phyloP scores from a whole-genome alignment of 805 yeast genomes.

The Kluyveromyces siamensis region DNA sequence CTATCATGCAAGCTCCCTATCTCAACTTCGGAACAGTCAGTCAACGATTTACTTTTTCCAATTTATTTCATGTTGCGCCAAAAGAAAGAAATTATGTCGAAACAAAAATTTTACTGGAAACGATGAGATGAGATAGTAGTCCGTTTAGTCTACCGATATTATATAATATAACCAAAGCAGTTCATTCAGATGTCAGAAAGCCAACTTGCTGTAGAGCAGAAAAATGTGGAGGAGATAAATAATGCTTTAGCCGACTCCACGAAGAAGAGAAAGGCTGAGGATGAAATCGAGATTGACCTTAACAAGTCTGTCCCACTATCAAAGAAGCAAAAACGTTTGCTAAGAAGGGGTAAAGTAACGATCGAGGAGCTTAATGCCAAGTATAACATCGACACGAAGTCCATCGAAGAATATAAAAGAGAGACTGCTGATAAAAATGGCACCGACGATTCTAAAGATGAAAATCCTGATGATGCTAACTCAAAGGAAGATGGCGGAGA shows the following conservation, averaged over 20 bases:
- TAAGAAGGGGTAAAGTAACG: slow-evolving; percentile 68
- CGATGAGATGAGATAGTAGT: not conserved
- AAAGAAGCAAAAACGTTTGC: slow-evolving; percentile 78
- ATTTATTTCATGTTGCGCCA: not conserved
- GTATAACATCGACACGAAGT: slow-evolving; percentile 31
- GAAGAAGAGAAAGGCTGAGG: slow-evolving; percentile 32
- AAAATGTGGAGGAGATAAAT: slow-evolving; percentile 24
- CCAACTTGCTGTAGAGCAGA: slow-evolving; percentile 15
- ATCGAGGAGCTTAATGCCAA: slow-evolving; percentile 43
- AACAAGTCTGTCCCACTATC: slow-evolving; percentile 73
- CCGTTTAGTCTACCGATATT: no score
- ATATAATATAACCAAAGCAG: not conserved
- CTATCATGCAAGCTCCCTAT: not conserved
- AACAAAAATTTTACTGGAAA: not conserved
- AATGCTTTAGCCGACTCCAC: slow-evolving; percentile 28
- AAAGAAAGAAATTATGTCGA: not conserved
- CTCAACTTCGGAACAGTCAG: no score
- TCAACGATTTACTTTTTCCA: not conserved
- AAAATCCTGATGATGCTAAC: slow-evolving; percentile 17
- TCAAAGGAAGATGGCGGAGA: slow-evolving; percentile 28
- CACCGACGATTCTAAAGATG: slow-evolving; percentile 10
- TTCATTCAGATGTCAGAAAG: slow-evolving; percentile 10
- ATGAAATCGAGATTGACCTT: slow-evolving; percentile 61
- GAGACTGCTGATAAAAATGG: slow-evolving; percentile 26
- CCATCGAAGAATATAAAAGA: slow-evolving; percentile 29